Evolutionary conservation across 108 stramenopile species (phyloP).

Genomic region (Aurantiochytrium sp.): DNA sequence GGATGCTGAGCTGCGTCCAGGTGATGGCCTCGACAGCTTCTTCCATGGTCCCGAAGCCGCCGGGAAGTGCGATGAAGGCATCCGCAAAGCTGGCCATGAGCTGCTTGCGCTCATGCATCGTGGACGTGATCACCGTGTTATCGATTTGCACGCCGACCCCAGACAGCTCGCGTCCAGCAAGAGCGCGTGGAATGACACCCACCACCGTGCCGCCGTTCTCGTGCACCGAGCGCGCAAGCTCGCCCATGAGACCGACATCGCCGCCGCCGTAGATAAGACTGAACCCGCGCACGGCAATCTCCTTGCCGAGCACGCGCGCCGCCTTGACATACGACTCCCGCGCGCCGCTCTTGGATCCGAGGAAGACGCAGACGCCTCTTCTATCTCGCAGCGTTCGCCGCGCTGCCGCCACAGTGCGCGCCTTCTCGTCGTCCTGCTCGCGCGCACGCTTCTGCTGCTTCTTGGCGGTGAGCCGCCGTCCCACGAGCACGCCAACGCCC

Average conservation of each 20-base stretch:
- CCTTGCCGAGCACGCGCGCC: not conserved
- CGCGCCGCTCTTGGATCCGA: not conserved
- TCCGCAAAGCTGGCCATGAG: slow-evolving; percentile 29
- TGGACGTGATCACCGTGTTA: not conserved
- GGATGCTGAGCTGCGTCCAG: slow-evolving; percentile 33
- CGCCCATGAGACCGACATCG: slow-evolving; percentile 35
- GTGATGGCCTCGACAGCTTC: slow-evolving; percentile 31
- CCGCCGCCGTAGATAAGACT: slow-evolving; percentile 35
- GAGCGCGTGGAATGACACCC: slow-evolving; percentile 30
- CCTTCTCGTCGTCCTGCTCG: not conserved
- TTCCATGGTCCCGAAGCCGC: slow-evolving; percentile 34
- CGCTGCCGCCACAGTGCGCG: not conserved
- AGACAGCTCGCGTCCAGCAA: not conserved
- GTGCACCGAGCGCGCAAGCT: not conserved
- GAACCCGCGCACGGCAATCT: not conserved
- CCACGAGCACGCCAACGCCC: not conserved
- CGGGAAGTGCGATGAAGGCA: slow-evolving; percentile 36
- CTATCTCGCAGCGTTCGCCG: not conserved
- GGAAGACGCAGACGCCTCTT: slow-evolving; percentile 11
- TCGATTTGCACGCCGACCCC: not conserved
- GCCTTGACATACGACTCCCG: not conserved
- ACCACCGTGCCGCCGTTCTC: not conserved
- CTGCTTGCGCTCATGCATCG: slow-evolving; percentile 37
- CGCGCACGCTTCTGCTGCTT: not conserved
- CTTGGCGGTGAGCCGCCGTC: not conserved